Evolutionary conservation across 2,329 filamentous ascomycete species (phyloP).

Genomic region (Colletotrichum horii): DNA sequence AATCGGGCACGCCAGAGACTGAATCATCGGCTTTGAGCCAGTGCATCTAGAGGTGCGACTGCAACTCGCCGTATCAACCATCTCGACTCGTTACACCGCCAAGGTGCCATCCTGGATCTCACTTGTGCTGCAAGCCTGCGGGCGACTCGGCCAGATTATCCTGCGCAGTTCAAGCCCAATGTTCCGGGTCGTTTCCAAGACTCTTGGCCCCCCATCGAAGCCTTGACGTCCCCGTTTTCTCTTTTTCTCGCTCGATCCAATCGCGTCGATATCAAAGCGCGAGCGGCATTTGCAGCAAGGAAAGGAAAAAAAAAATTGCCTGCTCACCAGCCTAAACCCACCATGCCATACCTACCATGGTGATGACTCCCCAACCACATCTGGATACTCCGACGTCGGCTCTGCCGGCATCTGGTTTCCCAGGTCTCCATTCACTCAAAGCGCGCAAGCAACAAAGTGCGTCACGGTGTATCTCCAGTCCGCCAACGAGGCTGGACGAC

Average conservation of each 20-base stretch:
- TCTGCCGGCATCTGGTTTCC: not conserved
- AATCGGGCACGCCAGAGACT: not conserved
- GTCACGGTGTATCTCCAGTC: conserved; percentile 5
- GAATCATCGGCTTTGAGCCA: not conserved
- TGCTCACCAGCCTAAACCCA: not conserved
- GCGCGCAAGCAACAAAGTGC: not conserved
- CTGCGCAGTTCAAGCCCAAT: not conserved
- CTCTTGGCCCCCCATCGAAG: conserved; percentile 16
- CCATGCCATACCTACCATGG: not conserved
- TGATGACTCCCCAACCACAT: conserved; percentile 7
- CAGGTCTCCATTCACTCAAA: not conserved
- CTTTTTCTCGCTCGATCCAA: not conserved
- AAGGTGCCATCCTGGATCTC: conserved; percentile 13
- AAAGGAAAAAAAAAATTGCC: not conserved
- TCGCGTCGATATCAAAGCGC: not conserved
- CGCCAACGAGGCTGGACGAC: not conserved
- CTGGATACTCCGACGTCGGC: conserved; percentile 17
- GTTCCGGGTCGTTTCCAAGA: conserved; percentile 4
- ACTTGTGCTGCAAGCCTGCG: conserved; percentile 7
- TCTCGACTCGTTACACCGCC: conserved; percentile 17
- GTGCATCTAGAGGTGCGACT: not conserved
- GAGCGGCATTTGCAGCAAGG: not conserved
- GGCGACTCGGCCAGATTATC: conserved; percentile 13
- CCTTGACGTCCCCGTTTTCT: not conserved
- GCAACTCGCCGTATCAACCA: not conserved